Conservation (phyloP, 2,329 filamentous ascomycete species). For the Colletotrichum tropicale region DNA sequence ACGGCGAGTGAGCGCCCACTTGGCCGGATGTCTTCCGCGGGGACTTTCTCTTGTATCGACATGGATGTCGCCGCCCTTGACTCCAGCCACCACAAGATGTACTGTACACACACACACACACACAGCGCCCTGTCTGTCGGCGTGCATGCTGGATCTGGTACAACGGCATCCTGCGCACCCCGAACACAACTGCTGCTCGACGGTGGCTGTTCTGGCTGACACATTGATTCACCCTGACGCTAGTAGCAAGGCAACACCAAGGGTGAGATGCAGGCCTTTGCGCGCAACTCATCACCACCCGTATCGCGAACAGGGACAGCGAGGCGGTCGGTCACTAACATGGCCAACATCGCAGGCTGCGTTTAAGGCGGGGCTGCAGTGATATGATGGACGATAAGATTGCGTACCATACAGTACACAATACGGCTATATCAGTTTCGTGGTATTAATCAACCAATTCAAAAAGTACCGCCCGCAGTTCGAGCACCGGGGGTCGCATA, state of each 20-base stretch:
- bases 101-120: background rate
- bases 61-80: background rate
- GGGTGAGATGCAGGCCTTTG: background rate
- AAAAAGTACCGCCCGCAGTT: background rate
- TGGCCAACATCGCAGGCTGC: background rate
- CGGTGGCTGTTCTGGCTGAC: background rate
- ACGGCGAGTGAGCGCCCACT: background rate
- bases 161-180: background rate
- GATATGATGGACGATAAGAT: background rate
- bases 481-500: background rate
- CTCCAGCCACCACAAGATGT: background rate
- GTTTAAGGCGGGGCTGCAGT: background rate
- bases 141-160: background rate
- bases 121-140: background rate
- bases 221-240: background rate
- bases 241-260: background rate
- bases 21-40: conserved; percentile 14
- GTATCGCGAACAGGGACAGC: background rate
- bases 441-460: background rate
- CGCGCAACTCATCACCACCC: background rate
- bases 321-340: background rate
- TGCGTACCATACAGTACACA: background rate
- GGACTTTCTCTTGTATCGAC: conserved; percentile 3
- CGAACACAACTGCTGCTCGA: background rate
- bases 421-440: background rate